Conservation (phyloP, 1,139 yeast species). For the Pichia sp. region DNA sequence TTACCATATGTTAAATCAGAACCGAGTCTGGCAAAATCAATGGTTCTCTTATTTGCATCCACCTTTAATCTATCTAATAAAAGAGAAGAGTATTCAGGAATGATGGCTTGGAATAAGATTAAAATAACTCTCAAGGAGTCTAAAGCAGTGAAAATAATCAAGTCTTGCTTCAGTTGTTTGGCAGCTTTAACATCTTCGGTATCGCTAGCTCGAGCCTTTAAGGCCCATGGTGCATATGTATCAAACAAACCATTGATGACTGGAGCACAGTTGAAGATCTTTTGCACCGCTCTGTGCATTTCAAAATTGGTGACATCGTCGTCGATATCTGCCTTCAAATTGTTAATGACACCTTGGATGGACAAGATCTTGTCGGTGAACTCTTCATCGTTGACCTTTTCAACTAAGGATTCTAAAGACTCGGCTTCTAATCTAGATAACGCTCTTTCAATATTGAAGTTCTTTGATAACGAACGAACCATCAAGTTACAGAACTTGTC, state of each 20-base stretch:
- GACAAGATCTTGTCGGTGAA: constrained; percentile 17
- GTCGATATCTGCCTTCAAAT: constrained; percentile 39
- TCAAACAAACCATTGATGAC: constrained; percentile 66
- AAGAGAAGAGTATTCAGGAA: constrained; percentile 59
- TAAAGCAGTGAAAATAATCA: constrained; percentile 60
- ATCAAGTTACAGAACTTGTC: constrained; percentile 84
- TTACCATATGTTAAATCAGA: constrained; percentile 49
- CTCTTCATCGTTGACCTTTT: constrained; percentile 15
- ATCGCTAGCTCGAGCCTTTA: constrained; percentile 27
- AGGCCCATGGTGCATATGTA: constrained; percentile 41
- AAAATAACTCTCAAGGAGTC: constrained; percentile 71
- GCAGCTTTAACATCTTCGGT: constrained; percentile 19
- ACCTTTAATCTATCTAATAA: constrained; percentile 70
- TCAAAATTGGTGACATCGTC: constrained; percentile 45
- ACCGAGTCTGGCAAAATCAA: constrained; percentile 42
- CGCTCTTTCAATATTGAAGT: constrained; percentile 59
- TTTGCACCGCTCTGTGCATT: constrained; percentile 55
- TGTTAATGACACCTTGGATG: constrained; percentile 32
- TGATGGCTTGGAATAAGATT: constrained; percentile 66
- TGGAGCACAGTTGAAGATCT: constrained; percentile 62
- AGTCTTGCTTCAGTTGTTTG: constrained; percentile 39
- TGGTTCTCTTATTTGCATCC: constrained; percentile 37
- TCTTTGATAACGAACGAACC: constrained; percentile 68
- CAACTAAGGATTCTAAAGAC: constrained; percentile 16
- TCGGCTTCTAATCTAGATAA: constrained; percentile 22